Evolutionary conservation across 768 basidiomycete species (phyloP).

Genomic region (Suillus paluster): DNA sequence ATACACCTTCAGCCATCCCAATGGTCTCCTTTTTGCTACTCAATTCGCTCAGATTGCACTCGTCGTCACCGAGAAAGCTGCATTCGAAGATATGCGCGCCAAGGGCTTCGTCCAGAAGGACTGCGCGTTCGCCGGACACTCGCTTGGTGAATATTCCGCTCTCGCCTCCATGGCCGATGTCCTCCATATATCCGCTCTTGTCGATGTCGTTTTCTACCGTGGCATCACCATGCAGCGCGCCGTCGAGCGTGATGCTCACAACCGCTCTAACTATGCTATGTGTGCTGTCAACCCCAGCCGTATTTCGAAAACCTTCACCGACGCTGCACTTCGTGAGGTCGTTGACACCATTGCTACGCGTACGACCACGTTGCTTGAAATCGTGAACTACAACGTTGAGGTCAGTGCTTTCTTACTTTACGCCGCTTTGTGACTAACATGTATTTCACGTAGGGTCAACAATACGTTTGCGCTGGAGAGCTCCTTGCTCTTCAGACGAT

Average conservation of each 20-base stretch:
- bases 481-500: constrained; percentile 90
- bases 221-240: constrained; percentile 99
- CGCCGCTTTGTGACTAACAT: constrained; percentile 6
- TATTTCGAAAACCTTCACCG: constrained; percentile 92
- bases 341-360: constrained; percentile 85
- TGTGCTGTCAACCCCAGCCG: constrained; percentile 98
- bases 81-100: constrained; percentile 96
- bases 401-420: constrained; percentile 42
- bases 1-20: constrained; percentile 98
- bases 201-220: constrained; percentile 99
- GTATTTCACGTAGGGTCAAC: constrained; percentile 75
- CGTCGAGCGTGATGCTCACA: constrained; percentile 91
- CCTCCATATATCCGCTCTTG: constrained; percentile 90
- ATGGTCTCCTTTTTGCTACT: constrained; percentile 94
- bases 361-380: constrained; percentile 88
- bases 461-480: constrained; percentile 99
- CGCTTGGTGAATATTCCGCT: constrained; percentile 97
- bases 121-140: constrained; percentile 97
- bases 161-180: constrained; percentile 98
- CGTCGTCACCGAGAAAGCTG: constrained; percentile 97
- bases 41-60: constrained; percentile 99
- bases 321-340: constrained; percentile 94
- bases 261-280: constrained; percentile 98
- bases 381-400: constrained; percentile 96
- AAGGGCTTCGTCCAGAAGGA: constrained; percentile 94